phyloP scores from a whole-genome alignment of 768 basidiomycete genomes.

The Russula lepida region DNA sequence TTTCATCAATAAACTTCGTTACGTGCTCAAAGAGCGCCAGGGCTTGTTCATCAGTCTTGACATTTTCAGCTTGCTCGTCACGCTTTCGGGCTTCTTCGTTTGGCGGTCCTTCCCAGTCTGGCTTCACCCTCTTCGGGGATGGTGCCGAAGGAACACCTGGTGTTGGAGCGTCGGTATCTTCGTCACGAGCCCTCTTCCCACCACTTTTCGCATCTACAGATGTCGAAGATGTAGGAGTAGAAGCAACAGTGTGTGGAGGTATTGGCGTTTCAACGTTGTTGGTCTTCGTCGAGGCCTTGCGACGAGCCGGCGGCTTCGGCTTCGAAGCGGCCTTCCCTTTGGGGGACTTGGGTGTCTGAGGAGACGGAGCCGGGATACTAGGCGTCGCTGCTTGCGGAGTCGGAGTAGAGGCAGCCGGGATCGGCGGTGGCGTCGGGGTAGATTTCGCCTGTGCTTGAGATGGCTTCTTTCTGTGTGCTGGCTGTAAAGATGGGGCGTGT shows the following conservation, averaged over 20 bases:
- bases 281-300: slow-evolving; percentile 27
- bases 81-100: slow-evolving; percentile 34
- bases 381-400: slow-evolving; percentile 18
- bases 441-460: slow-evolving; percentile 9
- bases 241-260: background rate
- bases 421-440: slow-evolving; percentile 13
- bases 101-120: slow-evolving; percentile 58
- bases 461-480: slow-evolving; percentile 12
- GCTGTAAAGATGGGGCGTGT: background rate
- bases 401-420: slow-evolving; percentile 12
- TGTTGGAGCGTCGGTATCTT: slow-evolving; percentile 24
- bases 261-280: slow-evolving; percentile 19
- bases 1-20: slow-evolving; percentile 54
- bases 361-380: slow-evolving; percentile 15
- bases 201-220: slow-evolving; percentile 21
- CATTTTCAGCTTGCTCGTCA: slow-evolving; percentile 21
- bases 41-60: slow-evolving; percentile 64
- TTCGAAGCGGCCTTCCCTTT: slow-evolving; percentile 47
- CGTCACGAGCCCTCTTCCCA: slow-evolving; percentile 51
- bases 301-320: slow-evolving; percentile 30
- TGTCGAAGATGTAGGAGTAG: slow-evolving; percentile 14
- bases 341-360: slow-evolving; percentile 52
- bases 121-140: slow-evolving; percentile 64
- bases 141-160: slow-evolving; percentile 39
- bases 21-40: slow-evolving; percentile 52